Base-by-base conservation (phyloP, 345 rosid genomes). In the Pistacia atlantica region DNA sequence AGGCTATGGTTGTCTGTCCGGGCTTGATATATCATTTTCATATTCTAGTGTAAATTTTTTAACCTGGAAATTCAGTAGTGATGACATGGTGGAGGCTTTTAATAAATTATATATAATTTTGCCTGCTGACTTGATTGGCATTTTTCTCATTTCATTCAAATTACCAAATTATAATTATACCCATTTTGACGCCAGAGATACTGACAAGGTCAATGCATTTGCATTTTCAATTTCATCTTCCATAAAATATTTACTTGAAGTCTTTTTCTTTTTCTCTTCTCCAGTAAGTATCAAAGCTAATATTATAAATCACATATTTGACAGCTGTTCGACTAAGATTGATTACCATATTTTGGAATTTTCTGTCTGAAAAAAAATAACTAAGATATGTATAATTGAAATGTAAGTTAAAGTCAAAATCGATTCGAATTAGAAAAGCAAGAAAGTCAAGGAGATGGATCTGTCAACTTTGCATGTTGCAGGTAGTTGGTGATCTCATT, bases 81-180 rank as follows among this genome's bases (percentile, higher is more conserved):
- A 85, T 71, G 83, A 42, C 68, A 75, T 73, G 51, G 78, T 86
- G 84, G 82, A 48, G 66, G 52, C 65, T 14, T 61, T 28, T 76
- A 61, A 61, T 72, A 38, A 14, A 57, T 57, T 57, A 38, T 31
- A 49, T 12, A 71, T n/a, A 72, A 48, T 54, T 70, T 74, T 46
- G 80, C 61, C 3, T 42, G 55, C 66, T 81, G 80, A 72, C 72
- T 67, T 79, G 80, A 62, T 49, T 16, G 20, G 17, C 65, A n/a
- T 71, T 81, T 68, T 31, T 48, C 49, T 79, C 75, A 74, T 69
- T 33, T 67, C 76, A 69, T 52, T 60, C 65, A 56, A 51, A 16
- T 46, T 42, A 33, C 10, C 73, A 65, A 64, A 11, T 68, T 57
- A 38, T 13, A 78, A 57, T 54, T 58, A 69, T 45, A 17, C 52